These are phyloP conservation scores for Gynostemma pentaphyllum DNA, from an alignment of 306 rosid genomes.

Conservation along the genomic window DNA sequence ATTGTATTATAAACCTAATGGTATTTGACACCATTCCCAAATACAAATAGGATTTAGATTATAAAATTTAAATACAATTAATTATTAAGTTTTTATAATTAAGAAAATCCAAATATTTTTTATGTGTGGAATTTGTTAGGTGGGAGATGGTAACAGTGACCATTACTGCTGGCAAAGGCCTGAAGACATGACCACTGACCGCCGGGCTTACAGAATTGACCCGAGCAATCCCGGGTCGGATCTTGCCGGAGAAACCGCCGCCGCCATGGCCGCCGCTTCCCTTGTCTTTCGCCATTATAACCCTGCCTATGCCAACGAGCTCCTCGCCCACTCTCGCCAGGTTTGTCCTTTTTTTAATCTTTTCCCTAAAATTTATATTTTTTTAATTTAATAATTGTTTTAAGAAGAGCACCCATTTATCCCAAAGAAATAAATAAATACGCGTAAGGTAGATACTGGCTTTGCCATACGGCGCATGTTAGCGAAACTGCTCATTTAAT, in stretches of 20 bases:
- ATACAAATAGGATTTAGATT: no score
- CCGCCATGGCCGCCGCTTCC: slow-evolving; percentile 99
- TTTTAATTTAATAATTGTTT: neutral
- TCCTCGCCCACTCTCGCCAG: slow-evolving; percentile 77
- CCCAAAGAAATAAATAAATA: neutral
- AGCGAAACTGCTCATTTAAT: slow-evolving; percentile 21
- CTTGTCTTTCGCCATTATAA: slow-evolving; percentile 75
- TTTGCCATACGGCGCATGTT: slow-evolving; percentile 3
- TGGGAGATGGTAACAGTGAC: slow-evolving; percentile 93
- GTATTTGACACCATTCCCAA: no score
- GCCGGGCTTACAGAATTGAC: slow-evolving; percentile 75
- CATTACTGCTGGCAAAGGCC: slow-evolving; percentile 99
- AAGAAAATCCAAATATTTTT: neutral
- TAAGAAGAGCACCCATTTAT: no score
- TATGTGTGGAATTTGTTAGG: slow-evolving; percentile 34
- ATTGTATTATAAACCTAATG: no score
- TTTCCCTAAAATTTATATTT: neutral
- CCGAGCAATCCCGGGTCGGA: slow-evolving; percentile 95
- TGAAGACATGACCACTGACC: slow-evolving; percentile 98
- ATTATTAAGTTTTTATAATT: no score
- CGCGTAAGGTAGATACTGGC: neutral
- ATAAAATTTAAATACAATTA: no score
- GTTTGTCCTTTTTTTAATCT: slow-evolving; percentile 9
- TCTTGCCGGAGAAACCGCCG: slow-evolving; percentile 97
- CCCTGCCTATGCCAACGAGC: slow-evolving; percentile 61